Percentiles rank a stretch among this genome's conserved stretches.
These are phyloP conservation scores for Aspergillus candidus DNA, from an alignment of 2,329 filamentous ascomycete species.

Conservation along the genomic window DNA sequence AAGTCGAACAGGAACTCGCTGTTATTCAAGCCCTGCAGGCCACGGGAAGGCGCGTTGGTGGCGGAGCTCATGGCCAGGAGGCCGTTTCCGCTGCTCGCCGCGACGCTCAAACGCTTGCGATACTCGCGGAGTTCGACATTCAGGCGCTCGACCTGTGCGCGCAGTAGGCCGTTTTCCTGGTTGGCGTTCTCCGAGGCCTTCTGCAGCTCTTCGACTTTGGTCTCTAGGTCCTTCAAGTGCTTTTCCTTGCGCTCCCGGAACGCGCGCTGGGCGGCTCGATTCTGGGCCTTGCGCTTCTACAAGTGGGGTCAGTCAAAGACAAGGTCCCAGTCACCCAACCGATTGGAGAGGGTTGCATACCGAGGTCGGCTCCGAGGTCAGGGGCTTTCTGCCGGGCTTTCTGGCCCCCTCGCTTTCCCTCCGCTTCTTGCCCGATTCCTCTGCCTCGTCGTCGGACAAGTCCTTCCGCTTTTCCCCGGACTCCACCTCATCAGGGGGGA, in stretches of 20 bases:
- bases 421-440: conserved; percentile 60
- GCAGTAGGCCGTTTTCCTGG: conserved; percentile 77
- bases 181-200: conserved; percentile 77
- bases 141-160: conserved; percentile 82
- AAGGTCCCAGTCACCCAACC: not conserved
- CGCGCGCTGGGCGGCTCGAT: conserved; percentile 83
- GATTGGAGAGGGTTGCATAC: conserved; percentile 53
- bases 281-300: conserved; percentile 72
- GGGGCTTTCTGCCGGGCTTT: conserved; percentile 92
- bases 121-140: conserved; percentile 83
- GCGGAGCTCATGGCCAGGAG: conserved; percentile 46
- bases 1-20: conserved; percentile 95
- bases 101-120: conserved; percentile 67
- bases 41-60: conserved; percentile 40
- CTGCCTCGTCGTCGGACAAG: conserved; percentile 57
- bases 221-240: conserved; percentile 49
- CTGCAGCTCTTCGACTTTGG: conserved; percentile 60
- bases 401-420: conserved; percentile 77
- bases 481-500: conserved; percentile 39
- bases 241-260: conserved; percentile 95
- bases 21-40: conserved; percentile 57
- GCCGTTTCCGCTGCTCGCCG: conserved; percentile 46
- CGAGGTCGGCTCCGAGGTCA: conserved; percentile 91
- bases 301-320: conserved; percentile 16
- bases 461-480: conserved; percentile 58